A percentile compares a stretch with the other conserved stretches of the same genome.
Evolutionary conservation across 257 asterid species (phyloP).

Genomic region (Solanum appendiculatum): DNA sequence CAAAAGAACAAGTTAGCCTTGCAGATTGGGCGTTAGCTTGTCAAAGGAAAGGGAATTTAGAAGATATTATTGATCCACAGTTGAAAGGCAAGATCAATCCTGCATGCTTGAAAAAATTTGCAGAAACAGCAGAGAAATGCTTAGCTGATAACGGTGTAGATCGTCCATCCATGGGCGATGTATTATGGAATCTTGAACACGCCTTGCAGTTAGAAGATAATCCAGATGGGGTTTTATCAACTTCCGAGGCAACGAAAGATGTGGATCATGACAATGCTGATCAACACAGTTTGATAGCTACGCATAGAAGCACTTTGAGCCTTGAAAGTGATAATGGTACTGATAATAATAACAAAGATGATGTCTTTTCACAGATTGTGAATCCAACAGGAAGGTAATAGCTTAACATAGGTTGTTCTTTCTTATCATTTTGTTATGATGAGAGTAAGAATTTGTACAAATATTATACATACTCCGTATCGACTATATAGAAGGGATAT

Average conservation of each 20-base stretch:
- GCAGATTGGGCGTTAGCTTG: conserved; percentile 71
- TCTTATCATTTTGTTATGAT: neutral
- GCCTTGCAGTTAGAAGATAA: conserved; percentile 58
- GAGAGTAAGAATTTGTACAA: neutral
- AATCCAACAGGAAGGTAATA: conserved; percentile 54
- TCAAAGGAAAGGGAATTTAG: conserved; percentile 41
- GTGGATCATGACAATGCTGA: conserved; percentile 20
- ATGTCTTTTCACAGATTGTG: conserved; percentile 53
- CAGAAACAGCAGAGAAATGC: conserved; percentile 68
- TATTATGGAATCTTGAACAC: conserved; percentile 64
- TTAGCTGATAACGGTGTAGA: conserved; percentile 61
- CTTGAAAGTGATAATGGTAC: conserved; percentile 36
- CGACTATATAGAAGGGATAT: neutral
- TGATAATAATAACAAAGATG: conserved; percentile 19
- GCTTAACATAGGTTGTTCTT: neutral
- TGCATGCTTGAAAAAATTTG: conserved; percentile 45
- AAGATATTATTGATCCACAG: conserved; percentile 61
- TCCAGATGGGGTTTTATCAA: conserved; percentile 1
- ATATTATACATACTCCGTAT: neutral
- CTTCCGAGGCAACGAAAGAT: neutral
- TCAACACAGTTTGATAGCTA: conserved; percentile 46
- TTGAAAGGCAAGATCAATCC: conserved; percentile 46
- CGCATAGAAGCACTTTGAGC: conserved; percentile 53
- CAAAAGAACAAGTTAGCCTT: conserved; percentile 75
- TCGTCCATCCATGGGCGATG: conserved; percentile 82